Evolutionary conservation across 495 filamentous ascomycete genomes (phyloP).

Genomic region (Neurospora africana): DNA sequence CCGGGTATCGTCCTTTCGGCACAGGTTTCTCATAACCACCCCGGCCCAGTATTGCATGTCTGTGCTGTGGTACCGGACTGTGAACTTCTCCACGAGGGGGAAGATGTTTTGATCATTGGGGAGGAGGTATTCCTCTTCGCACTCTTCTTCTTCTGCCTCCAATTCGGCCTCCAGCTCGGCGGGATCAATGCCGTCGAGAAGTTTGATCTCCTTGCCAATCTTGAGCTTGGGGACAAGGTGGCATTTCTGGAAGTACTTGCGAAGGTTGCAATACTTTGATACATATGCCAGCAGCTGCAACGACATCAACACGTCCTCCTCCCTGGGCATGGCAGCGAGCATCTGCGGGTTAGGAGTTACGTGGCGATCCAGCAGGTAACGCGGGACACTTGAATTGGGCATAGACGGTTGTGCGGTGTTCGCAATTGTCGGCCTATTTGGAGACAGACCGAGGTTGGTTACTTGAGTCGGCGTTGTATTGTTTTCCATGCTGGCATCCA

Average conservation of each 20-base stretch:
- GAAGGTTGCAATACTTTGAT: slow-evolving; percentile 94
- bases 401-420: slow-evolving; percentile 62
- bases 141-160: slow-evolving; percentile 44
- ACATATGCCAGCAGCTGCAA: slow-evolving; percentile 96
- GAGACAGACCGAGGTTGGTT: slow-evolving; percentile 62
- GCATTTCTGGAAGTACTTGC: slow-evolving; percentile 88
- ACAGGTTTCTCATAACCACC: slow-evolving; percentile 97
- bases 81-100: slow-evolving; percentile 96
- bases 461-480: slow-evolving; percentile 35
- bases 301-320: slow-evolving; percentile 96
- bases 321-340: slow-evolving; percentile 79
- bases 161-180: slow-evolving; percentile 24
- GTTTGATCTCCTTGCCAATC: slow-evolving; percentile 71
- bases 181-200: slow-evolving; percentile 59
- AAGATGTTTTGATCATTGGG: slow-evolving; percentile 97
- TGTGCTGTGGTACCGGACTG: slow-evolving; percentile 80
- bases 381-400: slow-evolving; percentile 53
- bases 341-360: slow-evolving; percentile 55
- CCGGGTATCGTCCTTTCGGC: slow-evolving; percentile 88
- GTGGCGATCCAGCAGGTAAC: slow-evolving; percentile 64
- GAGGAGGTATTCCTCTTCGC: slow-evolving; percentile 81
- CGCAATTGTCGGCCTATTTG: slow-evolving; percentile 59
- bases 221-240: slow-evolving; percentile 89
- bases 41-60: slow-evolving; percentile 99
- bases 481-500: slow-evolving; percentile 83